Evolutionary conservation across 2,329 filamentous ascomycete genomes (phyloP).

Genomic region (Metarhizium guizhouense): DNA sequence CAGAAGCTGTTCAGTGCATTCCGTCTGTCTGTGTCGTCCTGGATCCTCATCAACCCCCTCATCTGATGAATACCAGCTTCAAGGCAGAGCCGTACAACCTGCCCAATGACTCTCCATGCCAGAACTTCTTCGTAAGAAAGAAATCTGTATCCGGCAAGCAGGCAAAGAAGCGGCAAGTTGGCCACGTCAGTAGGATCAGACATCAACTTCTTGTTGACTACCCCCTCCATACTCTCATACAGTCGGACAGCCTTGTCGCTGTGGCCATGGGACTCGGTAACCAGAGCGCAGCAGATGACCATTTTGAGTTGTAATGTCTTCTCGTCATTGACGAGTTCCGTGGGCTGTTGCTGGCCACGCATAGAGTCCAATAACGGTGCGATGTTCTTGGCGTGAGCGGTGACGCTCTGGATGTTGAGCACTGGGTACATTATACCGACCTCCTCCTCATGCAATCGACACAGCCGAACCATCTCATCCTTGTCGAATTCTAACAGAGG

Average conservation of each 20-base stretch:
- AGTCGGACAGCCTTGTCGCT: constrained; percentile 65
- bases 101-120: constrained; percentile 79
- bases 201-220: constrained; percentile 58
- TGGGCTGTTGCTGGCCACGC: constrained; percentile 23
- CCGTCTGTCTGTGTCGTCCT: constrained; percentile 58
- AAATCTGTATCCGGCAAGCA: constrained; percentile 64
- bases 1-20: constrained; percentile 70
- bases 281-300: constrained; percentile 68
- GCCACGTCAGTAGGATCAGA: constrained; percentile 38
- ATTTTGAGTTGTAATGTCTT: constrained; percentile 69
- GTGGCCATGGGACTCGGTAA: constrained; percentile 70
- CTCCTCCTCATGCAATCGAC: constrained; percentile 78
- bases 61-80: constrained; percentile 77
- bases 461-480: constrained; percentile 72
- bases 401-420: constrained; percentile 62
- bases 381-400: constrained; percentile 60
- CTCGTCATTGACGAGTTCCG: constrained; percentile 35
- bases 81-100: constrained; percentile 70
- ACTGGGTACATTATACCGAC: constrained; percentile 90
- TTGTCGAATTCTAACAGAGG: constrained; percentile 72
- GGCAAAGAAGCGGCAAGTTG: constrained; percentile 40
- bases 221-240: constrained; percentile 66
- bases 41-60: constrained; percentile 62
- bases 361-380: constrained; percentile 60
- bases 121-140: constrained; percentile 77